phyloP scores from a whole-genome alignment of 345 rosid genomes.

The Eutrema heterophyllum region DNA sequence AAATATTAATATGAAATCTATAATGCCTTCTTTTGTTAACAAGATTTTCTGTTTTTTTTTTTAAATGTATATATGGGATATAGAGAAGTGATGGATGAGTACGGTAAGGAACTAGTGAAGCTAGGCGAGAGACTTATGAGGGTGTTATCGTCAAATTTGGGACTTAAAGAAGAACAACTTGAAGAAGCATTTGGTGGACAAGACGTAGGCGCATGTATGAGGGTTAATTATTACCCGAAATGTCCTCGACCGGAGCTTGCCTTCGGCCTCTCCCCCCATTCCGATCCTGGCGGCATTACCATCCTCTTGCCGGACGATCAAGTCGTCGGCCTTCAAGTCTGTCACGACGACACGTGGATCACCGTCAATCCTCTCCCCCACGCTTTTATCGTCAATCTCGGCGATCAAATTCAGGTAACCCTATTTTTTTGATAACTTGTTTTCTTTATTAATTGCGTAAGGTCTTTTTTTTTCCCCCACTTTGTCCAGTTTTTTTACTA shows the following conservation, averaged over 20 bases:
- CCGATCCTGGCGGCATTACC: constrained; percentile 93
- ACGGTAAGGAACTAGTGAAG: constrained; percentile 53
- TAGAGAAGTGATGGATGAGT: constrained; percentile 72
- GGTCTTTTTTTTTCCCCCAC: not conserved
- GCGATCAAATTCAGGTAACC: constrained; percentile 87
- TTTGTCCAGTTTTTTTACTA: not conserved
- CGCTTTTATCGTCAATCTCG: constrained; percentile 79
- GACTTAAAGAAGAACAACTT: constrained; percentile 47
- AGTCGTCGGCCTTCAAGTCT: constrained; percentile 80
- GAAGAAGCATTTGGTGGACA: constrained; percentile 75
- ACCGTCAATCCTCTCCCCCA: constrained; percentile 70
- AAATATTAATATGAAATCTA: no score
- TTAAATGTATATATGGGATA: no score
- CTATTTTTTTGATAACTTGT: not conserved
- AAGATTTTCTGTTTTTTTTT: no score
- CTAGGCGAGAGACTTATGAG: constrained; percentile 57
- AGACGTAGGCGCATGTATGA: constrained; percentile 61
- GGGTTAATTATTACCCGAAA: constrained; percentile 82
- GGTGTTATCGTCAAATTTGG: constrained; percentile 61
- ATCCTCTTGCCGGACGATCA: constrained; percentile 66
- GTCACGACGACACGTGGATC: constrained; percentile 53
- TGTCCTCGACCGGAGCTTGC: constrained; percentile 89
- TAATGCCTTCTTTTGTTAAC: no score
- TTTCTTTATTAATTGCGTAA: not conserved
- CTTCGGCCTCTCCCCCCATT: constrained; percentile 80